Base-by-base conservation (phyloP, 371 early-diverging fungal species). In the Sporodiniella umbellata region DNA sequence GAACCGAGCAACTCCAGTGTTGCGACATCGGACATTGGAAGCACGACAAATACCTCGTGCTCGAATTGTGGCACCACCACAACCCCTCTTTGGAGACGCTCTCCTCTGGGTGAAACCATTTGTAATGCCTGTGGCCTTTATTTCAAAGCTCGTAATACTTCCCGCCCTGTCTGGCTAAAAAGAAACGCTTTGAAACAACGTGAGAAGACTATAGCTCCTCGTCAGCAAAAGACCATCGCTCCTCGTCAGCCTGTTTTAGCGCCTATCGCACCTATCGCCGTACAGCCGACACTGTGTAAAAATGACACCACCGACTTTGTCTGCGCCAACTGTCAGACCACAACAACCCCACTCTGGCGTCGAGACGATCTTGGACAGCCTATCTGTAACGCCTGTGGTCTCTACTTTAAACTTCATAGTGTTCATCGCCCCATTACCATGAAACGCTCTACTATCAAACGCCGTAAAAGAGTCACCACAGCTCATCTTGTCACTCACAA, bases 61-160 rank as follows among this genome's bases (percentile, higher is more conserved):
- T 76, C 85, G 56, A 94, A 96, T 71, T 96, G 96, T 79, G 80
- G 82, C 15, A 91, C 90, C 10, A 88, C 86, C n/a, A 72, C 81
- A 24, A 97, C 97, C 5, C 95, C 96, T 14, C 78, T 94, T 21
- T 98, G 98, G 98, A 67, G 98, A 56, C 75, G 94, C 59, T 87
- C 87, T 53, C 83, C 85, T 33, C 75, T 85, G 50, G 93, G 91
- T 45, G 84, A 90, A 52, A 78, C 81, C 37, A 83, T 94, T 53
- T 95, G 96, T 68, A 95, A 95, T 70, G 95, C 95, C 14, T 96
- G 95, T 70, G 90, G 91, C n/a, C 79, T 90, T 42, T 91, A 90
- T 58, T 75, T 81, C 51, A 91, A 91, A 64, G 88, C 92, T 19
- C 81, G 91, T 45, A 88, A 90, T 53, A 82, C 85, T 18, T 84